Conservation (phyloP, 169 alveolate species). For the Babesia ovis region DNA sequence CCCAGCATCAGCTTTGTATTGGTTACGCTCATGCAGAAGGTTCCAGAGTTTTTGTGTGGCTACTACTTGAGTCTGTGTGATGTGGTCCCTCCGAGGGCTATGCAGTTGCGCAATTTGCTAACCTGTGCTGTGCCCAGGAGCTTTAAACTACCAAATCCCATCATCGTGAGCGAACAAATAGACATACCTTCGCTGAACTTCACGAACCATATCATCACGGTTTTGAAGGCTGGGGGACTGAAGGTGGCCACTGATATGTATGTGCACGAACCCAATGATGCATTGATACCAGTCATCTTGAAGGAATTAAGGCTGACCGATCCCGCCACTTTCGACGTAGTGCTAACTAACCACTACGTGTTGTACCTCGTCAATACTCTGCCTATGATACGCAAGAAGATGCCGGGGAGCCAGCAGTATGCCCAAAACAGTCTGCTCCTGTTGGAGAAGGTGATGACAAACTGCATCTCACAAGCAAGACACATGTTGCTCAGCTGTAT, state of each 20-base stretch:
- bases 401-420: constrained; percentile 59
- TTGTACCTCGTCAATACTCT: constrained; percentile 74
- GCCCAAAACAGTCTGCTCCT: constrained; percentile 69
- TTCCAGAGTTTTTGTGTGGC: constrained; percentile 95
- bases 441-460: constrained; percentile 78
- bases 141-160: constrained; percentile 91
- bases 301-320: constrained; percentile 52
- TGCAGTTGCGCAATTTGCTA: constrained; percentile 91
- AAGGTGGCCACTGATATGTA: constrained; percentile 60
- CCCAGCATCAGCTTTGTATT: constrained; percentile 81
- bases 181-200: constrained; percentile 86
- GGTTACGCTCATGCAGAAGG: constrained; percentile 90
- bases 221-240: constrained; percentile 37
- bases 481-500: constrained; percentile 89
- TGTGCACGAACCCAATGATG: constrained; percentile 52
- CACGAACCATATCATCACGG: constrained; percentile 62
- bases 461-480: constrained; percentile 81
- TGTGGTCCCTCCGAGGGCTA: constrained; percentile 88
- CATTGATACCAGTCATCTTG: constrained; percentile 32
- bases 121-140: constrained; percentile 93
- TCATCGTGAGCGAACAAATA: constrained; percentile 84
- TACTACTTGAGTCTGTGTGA: constrained; percentile 90
- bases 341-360: constrained; percentile 56
- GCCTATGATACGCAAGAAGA: constrained; percentile 49
- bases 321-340: constrained; percentile 39